These are phyloP conservation scores for Phaeosphaeria sp. DNA, from an alignment of 2,329 filamentous ascomycete species.

Conservation along the genomic window DNA sequence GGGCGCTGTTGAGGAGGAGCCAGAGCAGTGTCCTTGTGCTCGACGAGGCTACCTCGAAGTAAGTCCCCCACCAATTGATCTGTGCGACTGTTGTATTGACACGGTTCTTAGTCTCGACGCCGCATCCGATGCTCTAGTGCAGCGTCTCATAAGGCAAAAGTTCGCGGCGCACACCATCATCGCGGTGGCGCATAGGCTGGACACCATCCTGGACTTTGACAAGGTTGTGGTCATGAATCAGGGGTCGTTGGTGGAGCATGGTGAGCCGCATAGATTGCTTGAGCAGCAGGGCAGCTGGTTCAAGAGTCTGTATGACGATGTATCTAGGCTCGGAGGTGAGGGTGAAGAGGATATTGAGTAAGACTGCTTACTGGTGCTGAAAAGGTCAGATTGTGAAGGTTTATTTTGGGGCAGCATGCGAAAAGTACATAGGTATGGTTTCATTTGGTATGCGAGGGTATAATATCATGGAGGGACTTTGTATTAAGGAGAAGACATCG, in stretches of 20 bases:
- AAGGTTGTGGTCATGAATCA: constrained; percentile 59
- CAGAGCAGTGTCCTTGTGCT: constrained; percentile 36
- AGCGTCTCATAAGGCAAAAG: constrained; percentile 60
- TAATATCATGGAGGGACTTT: background rate
- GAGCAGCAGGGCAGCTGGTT: constrained; percentile 40
- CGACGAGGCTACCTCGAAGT: constrained; percentile 46
- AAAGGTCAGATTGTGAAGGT: background rate
- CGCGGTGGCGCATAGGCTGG: constrained; percentile 63
- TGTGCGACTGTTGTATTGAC: too few relatives aligned
- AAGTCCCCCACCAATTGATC: constrained; percentile 11
- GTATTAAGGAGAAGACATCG: too few relatives aligned
- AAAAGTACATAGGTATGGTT: background rate
- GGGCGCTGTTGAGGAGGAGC: constrained; percentile 59
- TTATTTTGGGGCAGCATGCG: background rate
- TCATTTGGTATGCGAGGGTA: background rate
- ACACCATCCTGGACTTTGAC: constrained; percentile 63
- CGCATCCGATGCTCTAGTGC: constrained; percentile 64
- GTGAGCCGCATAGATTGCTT: constrained; percentile 35
- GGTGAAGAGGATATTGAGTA: constrained; percentile 4
- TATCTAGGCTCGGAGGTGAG: background rate
- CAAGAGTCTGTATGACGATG: constrained; percentile 39
- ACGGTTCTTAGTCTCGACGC: constrained; percentile 57
- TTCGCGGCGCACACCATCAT: constrained; percentile 66
- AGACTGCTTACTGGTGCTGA: background rate
- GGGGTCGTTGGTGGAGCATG: constrained; percentile 56